These are phyloP conservation scores for Melanopsichium pennsylvanicum DNA, from an alignment of 1,284 basidiomycete genomes.

Conservation along the genomic window DNA sequence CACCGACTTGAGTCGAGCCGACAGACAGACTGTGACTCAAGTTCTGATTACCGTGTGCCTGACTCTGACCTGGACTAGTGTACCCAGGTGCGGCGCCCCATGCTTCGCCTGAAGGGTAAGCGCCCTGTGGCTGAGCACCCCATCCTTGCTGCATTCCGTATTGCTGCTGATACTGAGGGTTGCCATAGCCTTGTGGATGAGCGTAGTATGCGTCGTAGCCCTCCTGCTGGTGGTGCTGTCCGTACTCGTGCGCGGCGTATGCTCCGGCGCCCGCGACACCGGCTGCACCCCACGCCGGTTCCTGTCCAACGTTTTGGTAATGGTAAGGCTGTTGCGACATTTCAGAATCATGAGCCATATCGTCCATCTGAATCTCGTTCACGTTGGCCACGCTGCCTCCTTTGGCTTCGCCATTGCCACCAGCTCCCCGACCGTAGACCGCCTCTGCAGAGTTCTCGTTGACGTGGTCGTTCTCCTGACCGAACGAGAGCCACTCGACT, in stretches of 20 bases:
- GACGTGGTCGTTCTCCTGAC: constrained; percentile 53
- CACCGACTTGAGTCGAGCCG: constrained; percentile 30
- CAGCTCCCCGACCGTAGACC: constrained; percentile 40
- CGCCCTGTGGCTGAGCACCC: constrained; percentile 13
- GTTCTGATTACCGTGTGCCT: constrained; percentile 23
- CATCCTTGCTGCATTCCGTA: constrained; percentile 36
- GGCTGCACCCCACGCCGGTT: constrained; percentile 22
- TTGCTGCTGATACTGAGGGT: constrained; percentile 37
- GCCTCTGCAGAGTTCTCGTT: constrained; percentile 48
- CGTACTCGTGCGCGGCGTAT: constrained; percentile 28
- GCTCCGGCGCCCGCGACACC: constrained; percentile 17
- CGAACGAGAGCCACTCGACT: constrained; percentile 54
- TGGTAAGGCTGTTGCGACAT: constrained; percentile 45
- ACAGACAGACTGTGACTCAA: constrained; percentile 26
- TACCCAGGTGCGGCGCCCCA: constrained; percentile 43
- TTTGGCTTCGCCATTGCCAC: constrained; percentile 43
- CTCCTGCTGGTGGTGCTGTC: constrained; percentile 22
- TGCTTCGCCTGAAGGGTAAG: constrained; percentile 20
- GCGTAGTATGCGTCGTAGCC: constrained; percentile 45
- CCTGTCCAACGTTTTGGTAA: constrained; percentile 34
- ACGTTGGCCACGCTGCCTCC: constrained; percentile 41
- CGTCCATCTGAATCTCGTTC: constrained; percentile 50
- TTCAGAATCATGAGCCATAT: constrained; percentile 22
- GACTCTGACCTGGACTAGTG: constrained; percentile 19
- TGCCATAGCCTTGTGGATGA: constrained; percentile 21